Conservation (phyloP, 2,329 filamentous ascomycete genomes). For the Colletotrichum viniferum region DNA sequence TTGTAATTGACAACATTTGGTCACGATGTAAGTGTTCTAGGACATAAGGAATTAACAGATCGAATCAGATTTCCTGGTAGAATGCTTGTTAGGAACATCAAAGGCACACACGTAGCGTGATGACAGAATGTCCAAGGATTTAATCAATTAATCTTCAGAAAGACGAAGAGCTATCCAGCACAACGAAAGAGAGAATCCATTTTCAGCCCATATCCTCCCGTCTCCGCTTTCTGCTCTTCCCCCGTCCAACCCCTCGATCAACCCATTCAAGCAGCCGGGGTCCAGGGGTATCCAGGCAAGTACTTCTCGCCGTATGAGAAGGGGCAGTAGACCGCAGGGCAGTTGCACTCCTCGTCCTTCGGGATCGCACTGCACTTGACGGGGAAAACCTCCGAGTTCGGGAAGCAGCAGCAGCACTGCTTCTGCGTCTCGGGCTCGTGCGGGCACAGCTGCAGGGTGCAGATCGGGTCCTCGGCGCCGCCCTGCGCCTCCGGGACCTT, state of each 20-base stretch:
- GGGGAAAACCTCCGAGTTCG: background rate
- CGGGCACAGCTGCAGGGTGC: constrained; percentile 20
- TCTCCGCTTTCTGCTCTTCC: background rate
- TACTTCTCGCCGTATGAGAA: background rate
- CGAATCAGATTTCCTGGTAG: background rate
- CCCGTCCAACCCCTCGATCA: background rate
- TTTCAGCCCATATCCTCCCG: background rate
- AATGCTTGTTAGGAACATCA: background rate
- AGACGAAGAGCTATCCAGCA: background rate
- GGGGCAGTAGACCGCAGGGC: constrained; percentile 21
- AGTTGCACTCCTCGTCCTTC: constrained; percentile 11
- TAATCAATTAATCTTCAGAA: background rate
- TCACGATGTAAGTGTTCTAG: background rate
- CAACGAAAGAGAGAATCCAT: background rate
- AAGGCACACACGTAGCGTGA: background rate
- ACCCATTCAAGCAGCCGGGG: background rate
- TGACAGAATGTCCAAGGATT: background rate
- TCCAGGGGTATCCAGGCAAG: background rate
- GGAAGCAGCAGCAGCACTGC: constrained; percentile 26
- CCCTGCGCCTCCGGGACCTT: background rate
- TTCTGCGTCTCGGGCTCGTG: constrained; percentile 22
- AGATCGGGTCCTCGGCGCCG: constrained; percentile 4
- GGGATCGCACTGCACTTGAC: background rate
- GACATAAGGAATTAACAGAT: background rate
- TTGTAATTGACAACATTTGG: background rate